A percentile compares a stretch with the other conserved stretches of the same genome.
These are phyloP conservation scores for Aspergillus aculeatus DNA, from an alignment of 2,329 filamentous ascomycete genomes.

Conservation along the genomic window DNA sequence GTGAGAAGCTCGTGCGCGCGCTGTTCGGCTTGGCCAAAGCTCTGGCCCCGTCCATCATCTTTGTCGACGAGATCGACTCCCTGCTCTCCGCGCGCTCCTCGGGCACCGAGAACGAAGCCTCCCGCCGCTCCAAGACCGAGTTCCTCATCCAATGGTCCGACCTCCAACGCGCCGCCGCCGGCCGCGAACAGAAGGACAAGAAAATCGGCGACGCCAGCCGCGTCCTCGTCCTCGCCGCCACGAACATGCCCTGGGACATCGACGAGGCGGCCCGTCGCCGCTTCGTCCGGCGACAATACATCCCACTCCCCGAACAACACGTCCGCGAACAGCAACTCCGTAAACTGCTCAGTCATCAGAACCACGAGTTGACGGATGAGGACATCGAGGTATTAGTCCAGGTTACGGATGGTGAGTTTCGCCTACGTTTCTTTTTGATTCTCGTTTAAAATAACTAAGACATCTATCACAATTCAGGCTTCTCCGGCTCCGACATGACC, in stretches of 20 bases:
- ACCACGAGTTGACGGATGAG: slow-evolving; percentile 69
- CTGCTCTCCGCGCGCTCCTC: slow-evolving; percentile 79
- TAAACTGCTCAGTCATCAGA: slow-evolving; percentile 81
- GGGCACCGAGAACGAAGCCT: slow-evolving; percentile 83
- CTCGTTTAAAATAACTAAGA: no score
- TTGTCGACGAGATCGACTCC: slow-evolving; percentile 97
- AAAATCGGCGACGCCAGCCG: slow-evolving; percentile 77
- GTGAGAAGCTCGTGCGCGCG: slow-evolving; percentile 91
- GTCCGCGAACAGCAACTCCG: slow-evolving; percentile 77
- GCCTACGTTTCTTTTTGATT: background rate
- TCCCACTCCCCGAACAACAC: slow-evolving; percentile 81
- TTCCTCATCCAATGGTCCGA: slow-evolving; percentile 98
- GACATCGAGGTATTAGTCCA: slow-evolving; percentile 74
- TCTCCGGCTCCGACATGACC: slow-evolving; percentile 95
- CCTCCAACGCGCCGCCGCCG: slow-evolving; percentile 85
- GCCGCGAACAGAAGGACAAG: slow-evolving; percentile 63
- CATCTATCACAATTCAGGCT: slow-evolving; percentile 58
- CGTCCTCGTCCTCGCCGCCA: slow-evolving; percentile 90
- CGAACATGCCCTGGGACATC: slow-evolving; percentile 95
- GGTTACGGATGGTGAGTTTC: slow-evolving; percentile 71
- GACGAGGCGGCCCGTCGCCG: slow-evolving; percentile 89
- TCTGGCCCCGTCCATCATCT: slow-evolving; percentile 92
- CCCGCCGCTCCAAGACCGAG: slow-evolving; percentile 91
- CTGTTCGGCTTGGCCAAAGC: slow-evolving; percentile 86
- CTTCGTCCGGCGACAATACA: slow-evolving; percentile 93